Base-by-base conservation (phyloP, 2,329 filamentous ascomycete species). In the Hymenoscyphus fraxineus region DNA sequence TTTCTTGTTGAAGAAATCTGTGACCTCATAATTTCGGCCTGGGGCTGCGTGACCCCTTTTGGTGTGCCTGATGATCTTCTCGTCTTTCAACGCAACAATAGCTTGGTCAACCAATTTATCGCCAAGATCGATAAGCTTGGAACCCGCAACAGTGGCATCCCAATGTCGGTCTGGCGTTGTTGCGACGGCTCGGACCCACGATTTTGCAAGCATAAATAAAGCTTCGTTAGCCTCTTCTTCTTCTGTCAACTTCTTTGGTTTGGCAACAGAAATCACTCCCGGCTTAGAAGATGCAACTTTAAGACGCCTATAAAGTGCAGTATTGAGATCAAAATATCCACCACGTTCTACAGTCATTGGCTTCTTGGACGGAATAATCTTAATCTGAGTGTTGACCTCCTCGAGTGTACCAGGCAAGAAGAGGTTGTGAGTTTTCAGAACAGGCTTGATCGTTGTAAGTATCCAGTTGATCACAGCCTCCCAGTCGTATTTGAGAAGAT, bases 401-500 rank as follows among this genome's bases (percentile, higher is more conserved):
- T 75, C 70, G 56, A 80, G 78, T 0, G 80, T 79, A 2, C 73
- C 72, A 1, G 85, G 86, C 1, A 88, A 78, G 27, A 79, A 74
- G 40, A 82, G 61, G 1, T 65, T 71, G 0, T 79, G 79, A 62
- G 81, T 78, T 38, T 80, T 76, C 0, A 77, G 77, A 31, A 80
- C 76, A 1, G 62, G 62, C 39, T 68, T 55, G 10, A 74, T 60
- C 64, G 75, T 83, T 27, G 81, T 79, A 67, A 85, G 78, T 1
- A 87, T 83, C 91, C 91, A 94, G 41, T 82, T 79, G 58, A 93
- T 82, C 6, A 93, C 76, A 4, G 74, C 76, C 10, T 79, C 77
- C 89, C 91, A 93, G 72, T 93, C 88, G 65, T 91, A 92, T 1
- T 82, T 81, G 47, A 83, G 75, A 0, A 87, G 80, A 57, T 89